Evolutionary conservation across 2,329 filamentous ascomycete species (phyloP), one percentile per base, ranked within the genome.

Genomic region (Aureobasidium sp.): DNA sequence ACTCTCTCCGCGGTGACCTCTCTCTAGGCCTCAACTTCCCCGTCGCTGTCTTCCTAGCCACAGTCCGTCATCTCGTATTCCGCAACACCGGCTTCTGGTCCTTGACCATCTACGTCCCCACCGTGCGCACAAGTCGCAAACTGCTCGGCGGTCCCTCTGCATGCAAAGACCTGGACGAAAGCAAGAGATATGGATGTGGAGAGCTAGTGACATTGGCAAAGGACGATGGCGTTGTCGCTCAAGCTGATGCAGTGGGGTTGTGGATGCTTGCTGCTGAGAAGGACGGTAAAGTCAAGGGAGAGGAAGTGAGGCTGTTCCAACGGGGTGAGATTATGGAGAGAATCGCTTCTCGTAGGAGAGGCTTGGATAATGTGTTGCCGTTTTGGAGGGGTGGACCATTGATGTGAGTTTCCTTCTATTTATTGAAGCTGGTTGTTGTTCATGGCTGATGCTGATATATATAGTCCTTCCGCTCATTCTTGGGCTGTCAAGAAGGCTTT

Each of bases 21-120:
- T 67, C 71, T 3, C 63, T 74, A 0, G 72, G 72, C n/a, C 69
- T 74, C 15, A 71, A 74, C 65, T 71, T 74, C 63, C 71, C 71
- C n/a, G 65, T 71, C 49, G 71, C 72, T 2, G 65, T 72, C 45
- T 67, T 65, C 39, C 63, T 73, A 6, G 72, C 72, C 34, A 34
- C 72, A 8, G 67, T 70, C 25, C 67, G 71, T 1, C 72, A 74
- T 39, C 59, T 73, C 37, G 69, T 66, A 61, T 68, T 73, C 49
- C 63, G 65, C 32, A 74, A 74, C 64, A 70, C 69, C 9, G 61
- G 65, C 30, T 65, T 68, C 64, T 70, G 69, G 64, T 68, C 66
- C n/a, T 62, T 74, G 16, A 65, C 67, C 63, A 72, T 74, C 65
- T 68, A 72, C 63, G 67, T 74, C 8, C 72, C 72, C 3, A 67